These are phyloP conservation scores for Isabelozyma rhagii DNA, from an alignment of 805 yeast genomes.

Conservation along the genomic window DNA sequence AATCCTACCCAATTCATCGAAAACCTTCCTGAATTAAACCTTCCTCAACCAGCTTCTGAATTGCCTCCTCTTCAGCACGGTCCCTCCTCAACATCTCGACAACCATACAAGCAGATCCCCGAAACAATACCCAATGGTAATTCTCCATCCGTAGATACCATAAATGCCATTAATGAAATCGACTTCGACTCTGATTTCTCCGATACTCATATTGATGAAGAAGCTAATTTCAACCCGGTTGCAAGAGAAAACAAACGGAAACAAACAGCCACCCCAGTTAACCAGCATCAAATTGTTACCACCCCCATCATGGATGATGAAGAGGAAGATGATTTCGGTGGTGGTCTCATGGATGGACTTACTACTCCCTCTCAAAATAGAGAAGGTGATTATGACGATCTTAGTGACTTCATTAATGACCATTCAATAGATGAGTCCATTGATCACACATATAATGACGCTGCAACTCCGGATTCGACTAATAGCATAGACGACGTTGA, in stretches of 20 bases:
- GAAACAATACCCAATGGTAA: not conserved
- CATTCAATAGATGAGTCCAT: slow-evolving; percentile 5
- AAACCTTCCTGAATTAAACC: slow-evolving; percentile 2
- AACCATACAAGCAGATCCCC: slow-evolving; percentile 2
- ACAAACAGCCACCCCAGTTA: too few species aligned
- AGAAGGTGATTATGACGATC: slow-evolving; percentile 23
- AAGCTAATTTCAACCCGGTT: not conserved
- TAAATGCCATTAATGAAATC: slow-evolving; percentile 1
- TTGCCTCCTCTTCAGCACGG: not conserved
- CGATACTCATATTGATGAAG: slow-evolving; percentile 3
- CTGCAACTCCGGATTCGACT: not conserved
- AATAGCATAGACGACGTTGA: slow-evolving; percentile 3
- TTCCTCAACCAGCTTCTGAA: not conserved
- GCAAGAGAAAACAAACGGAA: too few species aligned
- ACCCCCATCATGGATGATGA: slow-evolving; percentile 6
- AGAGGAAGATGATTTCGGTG: slow-evolving; percentile 35
- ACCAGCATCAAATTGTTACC: not conserved
- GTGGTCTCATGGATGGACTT: slow-evolving; percentile 30
- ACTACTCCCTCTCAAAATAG: slow-evolving; percentile 31
- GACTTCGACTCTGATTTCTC: slow-evolving; percentile 10
- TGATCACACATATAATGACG: slow-evolving; percentile 7
- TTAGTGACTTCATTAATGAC: slow-evolving; percentile 23
- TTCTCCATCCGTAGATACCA: not conserved
- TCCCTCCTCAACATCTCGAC: not conserved
- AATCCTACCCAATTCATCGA: not conserved